Percentiles rank a stretch among this genome's conserved stretches.
These are phyloP conservation scores for Didymella segeticola DNA, from an alignment of 2,329 filamentous ascomycete genomes.

Conservation along the genomic window DNA sequence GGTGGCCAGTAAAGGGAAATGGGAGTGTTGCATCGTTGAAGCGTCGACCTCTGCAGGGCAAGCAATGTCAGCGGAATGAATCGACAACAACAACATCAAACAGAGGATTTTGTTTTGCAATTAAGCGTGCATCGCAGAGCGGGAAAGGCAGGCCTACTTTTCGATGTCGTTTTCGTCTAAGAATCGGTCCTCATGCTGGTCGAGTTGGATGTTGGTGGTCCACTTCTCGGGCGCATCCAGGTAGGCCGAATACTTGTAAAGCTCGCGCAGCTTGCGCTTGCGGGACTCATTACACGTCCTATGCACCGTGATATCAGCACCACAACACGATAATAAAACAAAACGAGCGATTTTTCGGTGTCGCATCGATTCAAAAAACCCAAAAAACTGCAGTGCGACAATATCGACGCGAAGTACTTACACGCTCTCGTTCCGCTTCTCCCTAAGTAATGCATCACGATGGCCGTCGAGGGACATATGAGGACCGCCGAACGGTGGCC, in stretches of 20 bases:
- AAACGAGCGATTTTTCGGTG: slow-evolving; percentile 50
- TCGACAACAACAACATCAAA: slow-evolving; percentile 27
- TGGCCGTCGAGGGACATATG: slow-evolving; percentile 58
- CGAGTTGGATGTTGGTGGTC: slow-evolving; percentile 60
- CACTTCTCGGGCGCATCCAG: slow-evolving; percentile 50
- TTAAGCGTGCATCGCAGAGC: background rate
- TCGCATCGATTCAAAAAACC: slow-evolving; percentile 42
- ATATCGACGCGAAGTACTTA: slow-evolving; percentile 48
- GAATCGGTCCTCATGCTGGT: slow-evolving; percentile 61
- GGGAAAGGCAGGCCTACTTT: slow-evolving; percentile 55
- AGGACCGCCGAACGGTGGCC: slow-evolving; percentile 48
- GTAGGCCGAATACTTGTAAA: slow-evolving; percentile 77
- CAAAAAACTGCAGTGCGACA: slow-evolving; percentile 40
- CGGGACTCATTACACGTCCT: slow-evolving; percentile 72
- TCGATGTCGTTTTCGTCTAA: slow-evolving; percentile 64
- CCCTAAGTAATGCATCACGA: slow-evolving; percentile 50
- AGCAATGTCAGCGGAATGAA: slow-evolving; percentile 39
- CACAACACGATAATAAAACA: slow-evolving; percentile 46
- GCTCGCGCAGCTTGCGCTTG: slow-evolving; percentile 88
- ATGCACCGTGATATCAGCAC: slow-evolving; percentile 46
- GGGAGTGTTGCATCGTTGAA: slow-evolving; percentile 64
- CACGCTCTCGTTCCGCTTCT: slow-evolving; percentile 53
- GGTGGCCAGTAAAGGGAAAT: slow-evolving; percentile 36
- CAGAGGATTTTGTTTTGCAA: background rate
- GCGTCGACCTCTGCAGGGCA: slow-evolving; percentile 58